Conservation (phyloP, 371 early-diverging fungal species). For the Saksenaea oblongispora region DNA sequence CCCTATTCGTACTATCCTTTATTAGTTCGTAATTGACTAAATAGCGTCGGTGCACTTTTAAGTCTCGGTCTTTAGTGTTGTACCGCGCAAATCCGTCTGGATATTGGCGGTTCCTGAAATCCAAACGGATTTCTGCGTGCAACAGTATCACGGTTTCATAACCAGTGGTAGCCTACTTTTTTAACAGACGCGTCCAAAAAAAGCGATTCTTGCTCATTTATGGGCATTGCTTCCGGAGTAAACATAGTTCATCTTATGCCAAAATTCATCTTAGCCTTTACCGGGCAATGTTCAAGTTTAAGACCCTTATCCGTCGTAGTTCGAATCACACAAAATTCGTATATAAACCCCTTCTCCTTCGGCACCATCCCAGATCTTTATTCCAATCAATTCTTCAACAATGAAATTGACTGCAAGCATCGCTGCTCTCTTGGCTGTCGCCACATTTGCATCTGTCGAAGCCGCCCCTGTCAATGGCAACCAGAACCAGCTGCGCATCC, state of each 20-base stretch:
- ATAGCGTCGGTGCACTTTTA: neutral
- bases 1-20: neutral
- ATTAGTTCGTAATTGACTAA: conserved; percentile 1
- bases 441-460: neutral
- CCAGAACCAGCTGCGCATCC: conserved; percentile 6
- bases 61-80: neutral
- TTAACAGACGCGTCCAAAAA: conserved; percentile 1
- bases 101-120: neutral
- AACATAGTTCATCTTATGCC: neutral
- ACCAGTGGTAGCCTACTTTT: neutral
- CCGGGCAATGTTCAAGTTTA: neutral
- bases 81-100: neutral
- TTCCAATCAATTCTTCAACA: neutral
- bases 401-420: conserved; percentile 10
- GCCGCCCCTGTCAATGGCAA: conserved; percentile 16
- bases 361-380: neutral
- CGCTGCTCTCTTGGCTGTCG: conserved; percentile 9
- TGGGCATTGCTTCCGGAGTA: neutral
- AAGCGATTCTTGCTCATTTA: conserved; percentile 1
- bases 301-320: neutral
- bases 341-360: conserved; percentile 13
- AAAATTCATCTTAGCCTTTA: conserved; percentile 1
- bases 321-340: conserved; percentile 1
- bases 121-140: neutral
- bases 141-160: neutral